Evolutionary conservation across 768 basidiomycete genomes (phyloP), one percentile per base, ranked within the genome.

Genomic region (Leccinum incarnatum): DNA sequence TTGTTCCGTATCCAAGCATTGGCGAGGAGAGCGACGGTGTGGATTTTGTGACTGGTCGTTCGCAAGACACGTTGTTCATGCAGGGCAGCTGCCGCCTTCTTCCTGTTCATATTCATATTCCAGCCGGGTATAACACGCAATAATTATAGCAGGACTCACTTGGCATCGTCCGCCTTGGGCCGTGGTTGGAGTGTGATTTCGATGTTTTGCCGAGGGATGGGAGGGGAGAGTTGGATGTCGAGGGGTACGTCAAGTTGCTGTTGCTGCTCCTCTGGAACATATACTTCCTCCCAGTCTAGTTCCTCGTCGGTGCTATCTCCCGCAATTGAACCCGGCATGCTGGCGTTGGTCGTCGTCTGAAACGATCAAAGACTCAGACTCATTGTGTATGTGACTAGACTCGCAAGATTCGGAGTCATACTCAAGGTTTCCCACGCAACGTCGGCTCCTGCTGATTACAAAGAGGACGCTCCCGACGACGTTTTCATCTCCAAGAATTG

Each of bases 31-130:
- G 83, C 76, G 11, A 95, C 74, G 9, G 93, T 91, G 65, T 99
- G 97, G 14, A 93, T 78, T 74, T 96, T 95, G 76, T 98, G 96
- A 55, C 84, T 86, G 57, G 89, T 83, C 49, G 95, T 83, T 34
- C 95, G 82, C 9, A 86, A 70, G 45, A 87, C 76, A 12, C 95
- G 84, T 67, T 95, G 91, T 14, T 83, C 83, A 59, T 84, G 79
- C 34, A 83, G 72, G 60, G 84, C 64, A 30, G 71, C 70, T 10
- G 73, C 58, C 0, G 64, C 65, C 48, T 73, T 60, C 81, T 81
- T 73, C 72, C 75, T 81, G 78, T 53, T 42, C 69, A 77, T 82
- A 66, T 53, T 42, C 69, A 77, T 82, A 66, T 36, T 51, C 52
- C 37, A 74, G 77, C 54, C 52, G 49, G 49, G 34, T 34, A 42